Percentiles rank a stretch among this genome's conserved stretches.
phyloP scores from a whole-genome alignment of 176 grass and related monocot species.

The Puya raimondii region DNA sequence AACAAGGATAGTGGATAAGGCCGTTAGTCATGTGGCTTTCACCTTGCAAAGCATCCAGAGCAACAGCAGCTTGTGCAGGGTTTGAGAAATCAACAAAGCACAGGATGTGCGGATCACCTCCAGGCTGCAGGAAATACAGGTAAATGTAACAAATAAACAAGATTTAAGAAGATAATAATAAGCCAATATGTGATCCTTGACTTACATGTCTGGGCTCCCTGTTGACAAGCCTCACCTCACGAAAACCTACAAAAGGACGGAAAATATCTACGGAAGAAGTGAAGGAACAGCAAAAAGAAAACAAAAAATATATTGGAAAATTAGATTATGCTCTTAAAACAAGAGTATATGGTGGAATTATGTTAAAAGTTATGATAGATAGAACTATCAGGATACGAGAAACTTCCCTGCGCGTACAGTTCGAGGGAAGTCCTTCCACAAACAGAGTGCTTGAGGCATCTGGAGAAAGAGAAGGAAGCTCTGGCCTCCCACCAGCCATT shows the following conservation, averaged over 20 bases:
- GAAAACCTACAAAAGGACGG: constrained; percentile 53
- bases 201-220: constrained; percentile 92
- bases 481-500: constrained; percentile 55
- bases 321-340: not conserved
- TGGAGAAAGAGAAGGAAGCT: constrained; percentile 57
- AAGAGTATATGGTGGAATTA: not conserved
- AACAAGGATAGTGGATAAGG: not conserved
- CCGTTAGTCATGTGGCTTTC: constrained; percentile 15
- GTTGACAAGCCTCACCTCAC: constrained; percentile 52
- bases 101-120: constrained; percentile 66
- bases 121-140: constrained; percentile 47
- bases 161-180: constrained; percentile 7
- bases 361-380: not conserved
- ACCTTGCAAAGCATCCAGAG: constrained; percentile 56
- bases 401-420: constrained; percentile 53
- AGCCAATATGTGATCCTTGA: constrained; percentile 3
- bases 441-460: constrained; percentile 76
- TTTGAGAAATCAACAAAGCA: constrained; percentile 61
- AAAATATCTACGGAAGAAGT: constrained; percentile 60
- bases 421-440: constrained; percentile 46
- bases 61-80: constrained; percentile 38
- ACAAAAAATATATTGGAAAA: not conserved
- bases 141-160: constrained; percentile 10
- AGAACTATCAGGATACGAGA: constrained; percentile 50
- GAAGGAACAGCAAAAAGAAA: constrained; percentile 24